Evolutionary conservation across 1,284 basidiomycete genomes (phyloP).

Genomic region (Pseudozyma hubeiensis): DNA sequence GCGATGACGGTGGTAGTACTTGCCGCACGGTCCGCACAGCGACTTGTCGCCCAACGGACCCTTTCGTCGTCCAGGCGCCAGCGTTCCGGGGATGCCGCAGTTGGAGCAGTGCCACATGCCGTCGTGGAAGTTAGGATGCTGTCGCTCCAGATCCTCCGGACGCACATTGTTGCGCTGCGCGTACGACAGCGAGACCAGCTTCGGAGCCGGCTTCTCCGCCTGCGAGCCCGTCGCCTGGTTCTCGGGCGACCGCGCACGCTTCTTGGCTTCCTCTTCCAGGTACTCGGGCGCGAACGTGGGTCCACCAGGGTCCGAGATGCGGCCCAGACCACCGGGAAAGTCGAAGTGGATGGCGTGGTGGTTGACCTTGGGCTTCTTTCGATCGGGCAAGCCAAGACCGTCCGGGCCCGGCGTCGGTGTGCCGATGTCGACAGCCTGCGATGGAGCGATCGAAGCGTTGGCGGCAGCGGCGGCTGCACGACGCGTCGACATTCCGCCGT

Average conservation of each 20-base stretch:
- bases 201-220: conserved; percentile 36
- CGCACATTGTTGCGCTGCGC: conserved; percentile 54
- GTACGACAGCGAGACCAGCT: conserved; percentile 48
- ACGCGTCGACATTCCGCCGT: conserved; percentile 49
- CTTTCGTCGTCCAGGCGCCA: conserved; percentile 71
- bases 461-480: conserved; percentile 63
- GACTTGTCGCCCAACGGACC: conserved; percentile 89
- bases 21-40: conserved; percentile 90
- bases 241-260: conserved; percentile 46
- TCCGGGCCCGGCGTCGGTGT: conserved; percentile 56
- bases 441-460: conserved; percentile 56
- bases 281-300: conserved; percentile 53
- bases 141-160: conserved; percentile 63
- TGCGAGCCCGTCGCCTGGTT: conserved; percentile 46
- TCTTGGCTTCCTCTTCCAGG: conserved; percentile 49
- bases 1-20: conserved; percentile 70
- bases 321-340: conserved; percentile 64
- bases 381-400: conserved; percentile 41
- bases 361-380: conserved; percentile 53
- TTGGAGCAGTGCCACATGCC: conserved; percentile 68
- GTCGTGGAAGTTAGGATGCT: conserved; percentile 65
- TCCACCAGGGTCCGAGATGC: conserved; percentile 47
- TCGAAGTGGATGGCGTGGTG: conserved; percentile 62
- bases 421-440: conserved; percentile 46
- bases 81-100: conserved; percentile 64